Conservation (phyloP, 2,329 filamentous ascomycete species). For the Seiridium cupressi region DNA sequence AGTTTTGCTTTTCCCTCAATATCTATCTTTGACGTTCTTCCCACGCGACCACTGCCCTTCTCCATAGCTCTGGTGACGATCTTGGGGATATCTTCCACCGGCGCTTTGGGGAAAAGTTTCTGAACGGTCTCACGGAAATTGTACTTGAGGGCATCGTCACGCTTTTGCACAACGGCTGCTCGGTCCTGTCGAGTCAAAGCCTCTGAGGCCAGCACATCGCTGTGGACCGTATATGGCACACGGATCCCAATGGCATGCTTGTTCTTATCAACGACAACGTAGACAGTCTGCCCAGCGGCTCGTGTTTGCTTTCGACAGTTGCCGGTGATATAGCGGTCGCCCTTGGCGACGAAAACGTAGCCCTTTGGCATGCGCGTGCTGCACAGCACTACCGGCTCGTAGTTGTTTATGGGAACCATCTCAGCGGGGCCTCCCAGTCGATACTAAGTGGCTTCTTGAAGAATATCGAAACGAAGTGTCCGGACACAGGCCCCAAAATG, state of each 20-base stretch:
- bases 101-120: constrained; percentile 38
- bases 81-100: constrained; percentile 26
- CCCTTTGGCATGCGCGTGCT: constrained; percentile 31
- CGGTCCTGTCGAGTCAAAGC: constrained; percentile 28
- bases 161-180: constrained; percentile 26
- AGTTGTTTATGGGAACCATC: background rate
- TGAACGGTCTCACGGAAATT: constrained; percentile 33
- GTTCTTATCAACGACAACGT: constrained; percentile 28
- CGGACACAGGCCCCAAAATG: too few species aligned
- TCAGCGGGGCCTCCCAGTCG: background rate
- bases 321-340: constrained; percentile 39
- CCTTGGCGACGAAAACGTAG: constrained; percentile 40
- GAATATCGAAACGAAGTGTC: background rate
- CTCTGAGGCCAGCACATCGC: constrained; percentile 19
- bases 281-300: constrained; percentile 29
- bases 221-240: constrained; percentile 32
- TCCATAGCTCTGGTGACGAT: constrained; percentile 40
- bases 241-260: constrained; percentile 33
- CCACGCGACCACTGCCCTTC: constrained; percentile 47
- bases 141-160: constrained; percentile 30
- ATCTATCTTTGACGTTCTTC: constrained; percentile 37
- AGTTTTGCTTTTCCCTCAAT: constrained; percentile 38
- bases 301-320: constrained; percentile 37
- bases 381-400: constrained; percentile 20
- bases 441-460: background rate